Evolutionary conservation across 345 rosid species (phyloP), one percentile per base, ranked within the genome.

Genomic region (Alliaria petiolata): DNA sequence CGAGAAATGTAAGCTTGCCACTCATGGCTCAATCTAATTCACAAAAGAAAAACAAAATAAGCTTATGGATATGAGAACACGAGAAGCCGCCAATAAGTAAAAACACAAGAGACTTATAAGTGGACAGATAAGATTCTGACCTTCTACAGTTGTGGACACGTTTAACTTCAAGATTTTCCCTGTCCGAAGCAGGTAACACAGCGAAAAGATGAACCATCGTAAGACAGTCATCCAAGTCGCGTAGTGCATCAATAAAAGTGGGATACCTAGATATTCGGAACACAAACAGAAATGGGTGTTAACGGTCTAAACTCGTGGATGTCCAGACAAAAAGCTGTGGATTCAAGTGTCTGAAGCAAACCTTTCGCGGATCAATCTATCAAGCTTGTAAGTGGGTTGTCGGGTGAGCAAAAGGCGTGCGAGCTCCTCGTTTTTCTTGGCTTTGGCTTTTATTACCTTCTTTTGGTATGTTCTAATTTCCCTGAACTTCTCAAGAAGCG

Each of bases 151-250:
- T 83, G 79, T 93, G 97, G 31, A 88, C 78, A n/a, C 87, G 82
- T 78, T 85, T 86, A 36, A 81, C 91, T 59, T 89, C 87, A 50
- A 91, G 83, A 38, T 85, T 93, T 68, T 84, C 76, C 81, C 91
- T 85, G 67, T 93, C 88, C 38, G 79, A 69, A 28, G 91, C 96
- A 67, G 97, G 96, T 60, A 93, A 80, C 31, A 83, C 90, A 8
- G 97, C 98, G 79, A 93, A 93, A 44, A 90, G 95, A 78, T 89
- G 93, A 61, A 93, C 92, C 93, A 89, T 79, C 0, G 96, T 83
- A 25, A 93, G 89, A 75, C 93, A 86, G 63, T 89, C 98, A 75
- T 91, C 98, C 85, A 93, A 84, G 78, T 93, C 98, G 61, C 97
- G 85, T 7, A 93, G 85, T 13, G 95, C 95, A 78, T 91, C 96